Percentiles rank a stretch among this genome's conserved stretches.
Conservation (phyloP, 164 flowering plant species). For the Piper longum region DNA sequence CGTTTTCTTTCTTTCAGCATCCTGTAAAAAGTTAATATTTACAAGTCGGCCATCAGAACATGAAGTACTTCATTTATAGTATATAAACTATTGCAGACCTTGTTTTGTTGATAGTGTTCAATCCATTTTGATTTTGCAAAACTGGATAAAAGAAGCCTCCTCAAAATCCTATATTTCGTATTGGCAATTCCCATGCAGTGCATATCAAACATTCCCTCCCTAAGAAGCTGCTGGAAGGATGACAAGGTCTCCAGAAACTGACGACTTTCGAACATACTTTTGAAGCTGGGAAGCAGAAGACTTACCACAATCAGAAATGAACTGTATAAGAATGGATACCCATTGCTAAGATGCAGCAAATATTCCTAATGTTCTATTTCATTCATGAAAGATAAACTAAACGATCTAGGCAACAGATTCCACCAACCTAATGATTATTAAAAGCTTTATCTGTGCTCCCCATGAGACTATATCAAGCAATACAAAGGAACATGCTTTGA, state of each 20-base stretch:
- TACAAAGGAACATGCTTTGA: too few relatives aligned
- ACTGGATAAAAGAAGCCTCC: conserved; percentile 45
- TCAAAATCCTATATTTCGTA: conserved; percentile 52
- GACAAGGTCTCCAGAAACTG: conserved; percentile 54
- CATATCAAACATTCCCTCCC: conserved; percentile 65
- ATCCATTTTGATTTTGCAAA: conserved; percentile 63
- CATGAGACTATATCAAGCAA: too few relatives aligned
- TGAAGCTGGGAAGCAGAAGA: conserved; percentile 39
- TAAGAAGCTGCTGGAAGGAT: conserved; percentile 61
- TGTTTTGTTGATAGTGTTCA: conserved; percentile 38
- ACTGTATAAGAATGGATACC: neutral
- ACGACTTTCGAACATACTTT: conserved; percentile 59
- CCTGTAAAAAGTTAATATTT: conserved; percentile 21
- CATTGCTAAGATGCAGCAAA: neutral
- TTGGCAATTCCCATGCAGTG: conserved; percentile 31
- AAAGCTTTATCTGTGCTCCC: too few relatives aligned
- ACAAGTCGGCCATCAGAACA: neutral
- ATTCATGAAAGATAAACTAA: neutral
- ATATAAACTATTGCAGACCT: conserved; percentile 28
- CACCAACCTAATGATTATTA: too few relatives aligned
- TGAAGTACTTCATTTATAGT: neutral
- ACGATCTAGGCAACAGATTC: too few relatives aligned
- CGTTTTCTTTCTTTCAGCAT: conserved; percentile 20
- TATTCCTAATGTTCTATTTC: too few relatives aligned
- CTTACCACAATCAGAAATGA: neutral